Evolutionary conservation across 257 asterid genomes (phyloP).

Genomic region (Eustoma russellianum): DNA sequence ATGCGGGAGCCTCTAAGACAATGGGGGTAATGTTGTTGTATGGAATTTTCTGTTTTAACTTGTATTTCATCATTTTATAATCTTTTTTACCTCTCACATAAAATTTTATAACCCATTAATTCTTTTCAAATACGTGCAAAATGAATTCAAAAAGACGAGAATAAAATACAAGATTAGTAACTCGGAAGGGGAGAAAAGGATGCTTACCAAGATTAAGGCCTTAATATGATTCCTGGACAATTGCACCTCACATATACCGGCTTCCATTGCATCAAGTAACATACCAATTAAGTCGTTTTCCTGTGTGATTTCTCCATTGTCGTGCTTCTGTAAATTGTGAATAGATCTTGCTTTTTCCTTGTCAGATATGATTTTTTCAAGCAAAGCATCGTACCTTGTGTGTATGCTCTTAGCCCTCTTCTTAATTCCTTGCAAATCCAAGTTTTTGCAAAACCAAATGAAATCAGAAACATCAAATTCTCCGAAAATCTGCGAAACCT

Average conservation of each 20-base stretch:
- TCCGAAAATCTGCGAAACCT: slow-evolving; percentile 55
- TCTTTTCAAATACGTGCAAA: too few relatives aligned
- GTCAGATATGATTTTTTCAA: slow-evolving; percentile 41
- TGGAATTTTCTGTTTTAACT: too few relatives aligned
- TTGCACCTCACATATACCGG: slow-evolving; percentile 32
- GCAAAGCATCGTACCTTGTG: slow-evolving; percentile 41
- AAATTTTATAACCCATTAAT: too few relatives aligned
- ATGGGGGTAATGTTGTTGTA: too few relatives aligned
- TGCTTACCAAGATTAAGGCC: slow-evolving; percentile 42
- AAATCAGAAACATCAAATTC: slow-evolving; percentile 46
- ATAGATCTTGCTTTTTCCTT: slow-evolving; percentile 18
- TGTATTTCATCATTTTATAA: too few relatives aligned
- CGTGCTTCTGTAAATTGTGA: not conserved
- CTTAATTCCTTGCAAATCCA: slow-evolving; percentile 51
- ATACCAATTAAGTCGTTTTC: slow-evolving; percentile 40
- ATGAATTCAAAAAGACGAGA: too few relatives aligned
- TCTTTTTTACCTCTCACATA: too few relatives aligned
- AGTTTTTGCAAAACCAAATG: slow-evolving; percentile 42
- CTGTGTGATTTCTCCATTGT: slow-evolving; percentile 2
- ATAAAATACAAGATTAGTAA: too few relatives aligned
- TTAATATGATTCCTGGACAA: slow-evolving; percentile 49
- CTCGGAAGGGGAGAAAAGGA: too few relatives aligned
- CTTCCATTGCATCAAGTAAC: slow-evolving; percentile 27
- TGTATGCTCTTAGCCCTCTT: slow-evolving; percentile 35
- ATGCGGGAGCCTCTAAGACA: too few relatives aligned